Evolutionary conservation across 202 grass and related monocot genomes (phyloP), one percentile per base, ranked within the genome.

Genomic region (Hordeum pubiflorum): DNA sequence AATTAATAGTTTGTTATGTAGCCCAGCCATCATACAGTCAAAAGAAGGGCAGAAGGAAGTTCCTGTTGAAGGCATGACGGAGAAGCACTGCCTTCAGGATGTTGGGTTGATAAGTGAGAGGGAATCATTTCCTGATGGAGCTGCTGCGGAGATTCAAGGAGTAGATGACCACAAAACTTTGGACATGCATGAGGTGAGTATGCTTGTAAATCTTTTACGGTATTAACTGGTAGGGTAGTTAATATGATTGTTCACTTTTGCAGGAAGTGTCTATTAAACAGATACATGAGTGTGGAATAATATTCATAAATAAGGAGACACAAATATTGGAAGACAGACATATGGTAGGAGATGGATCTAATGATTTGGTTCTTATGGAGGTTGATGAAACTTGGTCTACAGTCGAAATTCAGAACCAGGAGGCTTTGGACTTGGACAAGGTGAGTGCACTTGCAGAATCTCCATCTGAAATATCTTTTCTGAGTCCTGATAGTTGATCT

Each of bases 391-490:
- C 58, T 58, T n/a, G 56, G 21, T 61, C 65, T 58, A 43, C 58
- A 39, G 15, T 27, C 21, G 58, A 48, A 89, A 77, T 77, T 32
- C 71, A 73, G n/a, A 76, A 85, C 27, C 43, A 78, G 36, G 83
- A 81, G 81, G 17, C 26, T 89, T 78, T 31, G 27, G 64, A 82
- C 12, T 48, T 78, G 36, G 78, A 85, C 37, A 81, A 66, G 74
- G 80, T 87, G 56, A 72, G n/a, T 79, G 74, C 7, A 2, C 44
- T 43, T 64, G 68, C 74, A 73, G 33, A 87, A 87, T 58, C 14
- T 73, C 66, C 36, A 79, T 76, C 57, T 74, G 37, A 29, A 69
- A 11, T 77, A 59, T 17, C 58, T 59, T 85, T 22, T 64, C 22
- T 27, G 2, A 72, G 36, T 77, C 64, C 58, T 85, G 58, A 85